Evolutionary conservation across 768 basidiomycete genomes (phyloP).

Genomic region (Collybia nuda): DNA sequence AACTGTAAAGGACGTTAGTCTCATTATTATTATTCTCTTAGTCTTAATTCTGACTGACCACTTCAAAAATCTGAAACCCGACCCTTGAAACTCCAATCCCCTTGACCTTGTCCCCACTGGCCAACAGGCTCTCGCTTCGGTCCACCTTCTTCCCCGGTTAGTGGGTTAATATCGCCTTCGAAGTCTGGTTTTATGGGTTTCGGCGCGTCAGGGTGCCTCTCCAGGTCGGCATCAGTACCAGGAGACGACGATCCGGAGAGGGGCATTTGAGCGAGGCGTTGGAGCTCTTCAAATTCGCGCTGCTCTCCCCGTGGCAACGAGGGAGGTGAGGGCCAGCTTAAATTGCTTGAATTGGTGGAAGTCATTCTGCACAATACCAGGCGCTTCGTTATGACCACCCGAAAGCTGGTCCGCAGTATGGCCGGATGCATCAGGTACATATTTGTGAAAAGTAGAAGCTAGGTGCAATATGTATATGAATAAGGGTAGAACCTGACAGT

Average conservation of each 20-base stretch:
- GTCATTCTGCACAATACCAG: conserved; percentile 17
- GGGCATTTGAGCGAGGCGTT: conserved; percentile 56
- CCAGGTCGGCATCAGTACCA: conserved; percentile 39
- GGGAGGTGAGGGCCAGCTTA: conserved; percentile 69
- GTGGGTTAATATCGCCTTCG: conserved; percentile 78
- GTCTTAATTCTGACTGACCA: not conserved
- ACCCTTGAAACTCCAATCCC: conserved; percentile 91
- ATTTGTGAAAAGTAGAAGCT: too few relatives aligned
- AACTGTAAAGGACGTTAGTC: too few relatives aligned
- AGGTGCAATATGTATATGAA: too few relatives aligned
- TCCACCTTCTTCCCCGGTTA: conserved; percentile 83
- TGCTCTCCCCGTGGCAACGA: conserved; percentile 76
- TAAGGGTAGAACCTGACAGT: too few relatives aligned
- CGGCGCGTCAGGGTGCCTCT: conserved; percentile 71
- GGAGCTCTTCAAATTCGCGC: conserved; percentile 84
- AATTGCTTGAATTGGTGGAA: conserved; percentile 33
- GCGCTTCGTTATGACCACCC: not conserved
- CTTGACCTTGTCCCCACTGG: conserved; percentile 49
- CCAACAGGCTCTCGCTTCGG: conserved; percentile 84
- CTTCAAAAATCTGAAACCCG: conserved; percentile 81
- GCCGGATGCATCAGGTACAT: not conserved
- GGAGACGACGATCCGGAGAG: conserved; percentile 22
- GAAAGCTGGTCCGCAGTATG: not conserved
- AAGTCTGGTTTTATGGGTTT: conserved; percentile 63
- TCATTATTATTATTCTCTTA: too few relatives aligned